Evolutionary conservation across 2,329 filamentous ascomycete genomes (phyloP), one percentile per base, ranked within the genome.

Genomic region (Endoconidiophora laricicola): DNA sequence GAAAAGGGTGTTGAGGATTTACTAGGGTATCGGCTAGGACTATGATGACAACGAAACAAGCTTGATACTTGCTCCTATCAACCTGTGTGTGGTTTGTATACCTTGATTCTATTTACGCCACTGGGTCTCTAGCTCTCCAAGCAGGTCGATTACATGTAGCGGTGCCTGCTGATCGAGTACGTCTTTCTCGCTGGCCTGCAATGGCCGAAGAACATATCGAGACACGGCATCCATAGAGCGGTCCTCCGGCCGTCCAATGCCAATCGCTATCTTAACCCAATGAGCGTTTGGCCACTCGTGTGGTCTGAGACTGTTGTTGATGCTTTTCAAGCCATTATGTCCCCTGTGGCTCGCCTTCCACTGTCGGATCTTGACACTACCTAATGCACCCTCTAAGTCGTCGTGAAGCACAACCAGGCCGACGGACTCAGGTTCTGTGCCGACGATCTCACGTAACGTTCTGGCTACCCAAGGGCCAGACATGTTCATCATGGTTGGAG

Each of bases 331-430:
- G 1, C 84, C 84, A 57, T 86, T 86, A 63, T 90, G 84, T 0
- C 84, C 84, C 7, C 74, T 72, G 37, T 77, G 69, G 59, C 81
- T 86, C 49, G 71, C 64, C 2, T 71, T 69, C 61, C 82, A 86
- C 22, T 71, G 69, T 50, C 74, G 74, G 4, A 85, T 68, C 45
- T 69, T 76, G 12, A 94, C 72, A 36, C 72, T 71, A 0, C 87
- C 87, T 2, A 87, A 60, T 2, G 73, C 67, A 40, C 75, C 71
- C 59, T 95, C 88, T 33, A 96, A 66, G 62, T 96, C 90, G 62
- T 96, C 90, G 62, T 96, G 87, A 18, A 96, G 69, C 10, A 96
- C 68, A 0, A 96, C 77, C 14, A 98, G 64, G 18, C 66, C 67
- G 12, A 68, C 60, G 29, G 66, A 56, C 12, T 58, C 48, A 57